Percentiles rank a stretch among this genome's conserved stretches.
Conservation (phyloP, 306 rosid species). For the Oemleria cerasiformis region DNA sequence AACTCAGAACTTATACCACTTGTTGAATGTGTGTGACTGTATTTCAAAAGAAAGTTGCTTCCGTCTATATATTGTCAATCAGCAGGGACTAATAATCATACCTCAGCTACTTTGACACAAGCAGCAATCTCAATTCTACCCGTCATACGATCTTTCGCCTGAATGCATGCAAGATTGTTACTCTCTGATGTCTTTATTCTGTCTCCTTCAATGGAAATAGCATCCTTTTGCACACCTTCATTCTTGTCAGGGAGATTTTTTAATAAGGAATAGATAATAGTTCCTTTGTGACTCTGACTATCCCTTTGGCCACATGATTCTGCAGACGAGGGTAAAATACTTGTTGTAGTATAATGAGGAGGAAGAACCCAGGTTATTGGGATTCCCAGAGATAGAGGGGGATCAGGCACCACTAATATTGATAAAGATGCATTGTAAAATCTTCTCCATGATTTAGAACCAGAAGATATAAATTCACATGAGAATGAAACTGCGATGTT, state of each 20-base stretch:
- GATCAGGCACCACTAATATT: conserved; percentile 74
- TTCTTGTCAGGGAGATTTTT: conserved; percentile 44
- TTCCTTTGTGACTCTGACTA: conserved; percentile 56
- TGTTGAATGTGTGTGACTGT: not conserved
- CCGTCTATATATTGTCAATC: not conserved
- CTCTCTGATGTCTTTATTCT: conserved; percentile 69
- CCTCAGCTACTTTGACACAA: conserved; percentile 85
- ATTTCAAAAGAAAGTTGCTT: not conserved
- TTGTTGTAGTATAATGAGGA: conserved; percentile 70
- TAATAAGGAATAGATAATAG: conserved; percentile 63
- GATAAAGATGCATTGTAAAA: conserved; percentile 67
- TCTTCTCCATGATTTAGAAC: conserved; percentile 41
- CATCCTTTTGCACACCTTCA: conserved; percentile 57
- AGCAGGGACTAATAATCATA: conserved; percentile 31
- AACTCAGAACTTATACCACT: not conserved
- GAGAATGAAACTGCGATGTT: conserved; percentile 63
- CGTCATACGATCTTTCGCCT: conserved; percentile 75
- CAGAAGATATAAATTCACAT: conserved; percentile 58
- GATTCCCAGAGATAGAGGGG: conserved; percentile 79
- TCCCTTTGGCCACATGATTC: conserved; percentile 54
- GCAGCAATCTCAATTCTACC: conserved; percentile 87
- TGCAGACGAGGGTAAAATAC: conserved; percentile 60
- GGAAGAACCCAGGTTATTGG: conserved; percentile 96
- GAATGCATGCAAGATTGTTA: conserved; percentile 79
- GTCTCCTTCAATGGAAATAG: conserved; percentile 65